Conservation (phyloP, 2,329 filamentous ascomycete genomes). For the Thelonectria rubi region DNA sequence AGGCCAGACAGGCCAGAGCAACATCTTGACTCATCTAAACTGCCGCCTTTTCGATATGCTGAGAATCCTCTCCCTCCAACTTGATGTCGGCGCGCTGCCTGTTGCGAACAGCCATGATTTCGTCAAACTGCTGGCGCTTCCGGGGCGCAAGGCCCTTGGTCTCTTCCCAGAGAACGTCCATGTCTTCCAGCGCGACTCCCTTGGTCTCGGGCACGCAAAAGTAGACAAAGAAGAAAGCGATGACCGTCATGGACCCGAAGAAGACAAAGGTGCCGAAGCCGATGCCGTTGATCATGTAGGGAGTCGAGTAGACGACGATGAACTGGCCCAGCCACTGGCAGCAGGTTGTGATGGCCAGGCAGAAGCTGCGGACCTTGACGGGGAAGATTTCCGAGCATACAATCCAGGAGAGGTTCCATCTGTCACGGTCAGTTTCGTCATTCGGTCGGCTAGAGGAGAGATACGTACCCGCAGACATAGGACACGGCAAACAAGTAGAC, state of each 20-base stretch:
- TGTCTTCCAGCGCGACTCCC: conserved; percentile 39
- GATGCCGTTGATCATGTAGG: conserved; percentile 43
- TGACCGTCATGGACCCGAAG: conserved; percentile 29
- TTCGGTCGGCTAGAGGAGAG: not conserved
- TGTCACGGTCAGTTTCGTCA: not conserved
- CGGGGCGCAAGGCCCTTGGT: conserved; percentile 14
- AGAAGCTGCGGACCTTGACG: conserved; percentile 40
- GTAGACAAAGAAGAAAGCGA: conserved; percentile 26
- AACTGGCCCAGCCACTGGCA: conserved; percentile 47
- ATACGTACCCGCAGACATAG: conserved; percentile 21
- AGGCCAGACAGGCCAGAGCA: not conserved
- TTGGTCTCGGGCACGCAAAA: conserved; percentile 39
- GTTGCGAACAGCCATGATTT: conserved; percentile 3
- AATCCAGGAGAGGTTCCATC: conserved; percentile 32
- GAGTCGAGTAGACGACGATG: conserved; percentile 42
- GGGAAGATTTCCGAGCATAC: conserved; percentile 43
- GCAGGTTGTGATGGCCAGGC: conserved; percentile 40
- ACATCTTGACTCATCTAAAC: not conserved
- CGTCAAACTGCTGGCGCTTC: conserved; percentile 12
- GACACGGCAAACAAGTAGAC: conserved; percentile 25
- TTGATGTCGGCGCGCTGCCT: not conserved
- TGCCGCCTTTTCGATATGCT: conserved; percentile 2
- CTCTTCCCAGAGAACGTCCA: conserved; percentile 38
- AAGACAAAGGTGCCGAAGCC: conserved; percentile 29
- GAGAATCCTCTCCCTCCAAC: conserved; percentile 3